Base-by-base conservation (phyloP, 192 early-diverging fungal genomes). In the Diversispora epigaea region DNA sequence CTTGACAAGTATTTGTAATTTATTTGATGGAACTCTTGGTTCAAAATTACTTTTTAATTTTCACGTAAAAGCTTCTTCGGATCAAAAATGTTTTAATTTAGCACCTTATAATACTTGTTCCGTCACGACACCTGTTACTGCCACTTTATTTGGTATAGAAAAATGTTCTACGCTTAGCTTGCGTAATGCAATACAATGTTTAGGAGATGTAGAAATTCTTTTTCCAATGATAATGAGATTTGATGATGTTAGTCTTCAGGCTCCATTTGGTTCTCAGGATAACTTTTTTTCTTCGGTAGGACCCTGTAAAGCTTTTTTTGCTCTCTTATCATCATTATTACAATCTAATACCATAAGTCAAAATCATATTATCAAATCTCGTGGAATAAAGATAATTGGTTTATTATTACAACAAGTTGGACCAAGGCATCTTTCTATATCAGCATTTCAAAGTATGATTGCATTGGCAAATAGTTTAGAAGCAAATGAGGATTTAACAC, bases 181-280 rank as follows among this genome's bases (percentile, higher is more conserved):
- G 12, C 61, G 61, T 19, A 75, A 65, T 75, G 73, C 73, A 5
- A 64, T 75, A 62, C 60, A 56, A 19, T 75, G 17, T 17, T 55
- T 75, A 55, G 73, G 73, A n/a, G 73, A 75, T 64, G 21, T 75
- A 9, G 73, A 75, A 65, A 56, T 75, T 39, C 25, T 75, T 6
- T 75, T 75, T 40, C 73, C 73, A 8, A 75, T 75, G 44, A 75
- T 75, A 39, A 45, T 50, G 58, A 46, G 62, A 65, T 75, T 75
- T 65, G 62, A 75, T 54, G 15, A 75, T 10, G 32, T 65, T 12
- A 55, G n/a, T 65, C 21, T 57, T 44, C 73, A 75, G 43, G 73
- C 60, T 43, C 61, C 62, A 43, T 40, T 64, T 19, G 61, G 40
- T 21, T 75, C 50, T 14, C 73, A 75, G 11, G 73, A 75, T 17